Percentiles rank a stretch among this genome's conserved stretches.
Evolutionary conservation across 805 yeast species (phyloP).

Genomic region (Lipomyces orientalis): DNA sequence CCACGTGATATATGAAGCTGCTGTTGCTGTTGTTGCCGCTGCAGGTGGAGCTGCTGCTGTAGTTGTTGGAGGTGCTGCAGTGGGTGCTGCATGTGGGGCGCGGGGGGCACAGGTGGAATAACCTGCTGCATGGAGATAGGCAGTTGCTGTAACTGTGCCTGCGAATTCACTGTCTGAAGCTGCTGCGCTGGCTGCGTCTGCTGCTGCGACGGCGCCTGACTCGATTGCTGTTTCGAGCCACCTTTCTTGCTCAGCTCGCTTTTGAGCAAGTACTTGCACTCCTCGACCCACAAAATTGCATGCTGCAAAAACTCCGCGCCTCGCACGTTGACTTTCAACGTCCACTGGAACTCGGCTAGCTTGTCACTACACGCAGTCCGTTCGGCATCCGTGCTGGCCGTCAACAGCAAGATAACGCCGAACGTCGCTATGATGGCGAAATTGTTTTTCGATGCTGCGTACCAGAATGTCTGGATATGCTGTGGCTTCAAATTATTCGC

Average conservation of each 20-base stretch:
- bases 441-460: conserved; percentile 39
- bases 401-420: conserved; percentile 38
- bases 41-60: conserved; percentile 28
- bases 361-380: conserved; percentile 35
- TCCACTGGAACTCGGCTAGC: conserved; percentile 41
- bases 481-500: conserved; percentile 38
- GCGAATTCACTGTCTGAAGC: conserved; percentile 2
- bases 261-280: conserved; percentile 37
- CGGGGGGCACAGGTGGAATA: conserved; percentile 22
- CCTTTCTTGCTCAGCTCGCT: conserved; percentile 29
- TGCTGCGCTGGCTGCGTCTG: conserved; percentile 9
- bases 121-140: conserved; percentile 27
- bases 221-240: conserved; percentile 1
- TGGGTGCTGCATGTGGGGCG: conserved; percentile 24
- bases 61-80: conserved; percentile 29
- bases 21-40: conserved; percentile 29
- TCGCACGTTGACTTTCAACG: conserved; percentile 38
- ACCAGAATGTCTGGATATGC: conserved; percentile 43
- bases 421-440: conserved; percentile 41
- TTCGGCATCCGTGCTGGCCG: conserved; percentile 34
- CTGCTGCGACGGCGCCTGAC: conserved; percentile 7
- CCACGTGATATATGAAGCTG: conserved; percentile 11
- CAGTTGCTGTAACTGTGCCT: conserved; percentile 12
- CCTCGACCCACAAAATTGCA: conserved; percentile 41
- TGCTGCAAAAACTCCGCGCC: conserved; percentile 42